These are phyloP conservation scores for Harringtonia lauricola DNA, from an alignment of 2,329 filamentous ascomycete species.

Conservation along the genomic window DNA sequence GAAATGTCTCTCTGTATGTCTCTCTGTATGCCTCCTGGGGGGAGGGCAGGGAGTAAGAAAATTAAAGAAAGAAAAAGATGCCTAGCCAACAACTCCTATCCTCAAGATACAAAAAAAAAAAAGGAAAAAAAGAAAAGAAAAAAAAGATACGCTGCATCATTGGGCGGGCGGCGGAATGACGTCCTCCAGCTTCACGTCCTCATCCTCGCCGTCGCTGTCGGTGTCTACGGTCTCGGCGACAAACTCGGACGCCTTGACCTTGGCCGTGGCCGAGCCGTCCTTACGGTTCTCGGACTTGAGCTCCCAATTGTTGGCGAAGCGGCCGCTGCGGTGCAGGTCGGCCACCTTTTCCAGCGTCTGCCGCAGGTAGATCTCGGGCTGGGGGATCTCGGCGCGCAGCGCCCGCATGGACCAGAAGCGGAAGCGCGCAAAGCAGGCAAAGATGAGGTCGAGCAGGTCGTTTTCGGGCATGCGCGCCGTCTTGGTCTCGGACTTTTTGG, in stretches of 20 bases:
- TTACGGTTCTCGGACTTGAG: constrained; percentile 58
- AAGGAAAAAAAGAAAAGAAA: neutral
- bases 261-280: constrained; percentile 39
- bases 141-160: neutral
- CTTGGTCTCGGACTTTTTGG: constrained; percentile 65
- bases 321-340: constrained; percentile 68
- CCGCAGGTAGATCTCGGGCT: constrained; percentile 90
- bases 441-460: constrained; percentile 77
- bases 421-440: constrained; percentile 72
- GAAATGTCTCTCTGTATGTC: too few species aligned
- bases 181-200: constrained; percentile 68
- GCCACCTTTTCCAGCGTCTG: constrained; percentile 76
- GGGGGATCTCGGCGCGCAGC: constrained; percentile 63
- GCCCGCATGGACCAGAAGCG: constrained; percentile 92
- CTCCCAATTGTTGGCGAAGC: constrained; percentile 78
- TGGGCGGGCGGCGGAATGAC: constrained; percentile 30
- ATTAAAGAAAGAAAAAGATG: too few species aligned
- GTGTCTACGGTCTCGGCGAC: constrained; percentile 29
- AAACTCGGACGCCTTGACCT: constrained; percentile 33
- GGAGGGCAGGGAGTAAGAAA: too few species aligned
- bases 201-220: constrained; percentile 52
- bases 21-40: too few species aligned
- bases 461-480: constrained; percentile 81
- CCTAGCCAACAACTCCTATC: too few species aligned
- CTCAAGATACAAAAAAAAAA: too few species aligned